Percentiles rank a stretch among this genome's conserved stretches.
These are phyloP conservation scores for Xylaria digitata DNA, from an alignment of 2,329 filamentous ascomycete genomes.

Conservation along the genomic window DNA sequence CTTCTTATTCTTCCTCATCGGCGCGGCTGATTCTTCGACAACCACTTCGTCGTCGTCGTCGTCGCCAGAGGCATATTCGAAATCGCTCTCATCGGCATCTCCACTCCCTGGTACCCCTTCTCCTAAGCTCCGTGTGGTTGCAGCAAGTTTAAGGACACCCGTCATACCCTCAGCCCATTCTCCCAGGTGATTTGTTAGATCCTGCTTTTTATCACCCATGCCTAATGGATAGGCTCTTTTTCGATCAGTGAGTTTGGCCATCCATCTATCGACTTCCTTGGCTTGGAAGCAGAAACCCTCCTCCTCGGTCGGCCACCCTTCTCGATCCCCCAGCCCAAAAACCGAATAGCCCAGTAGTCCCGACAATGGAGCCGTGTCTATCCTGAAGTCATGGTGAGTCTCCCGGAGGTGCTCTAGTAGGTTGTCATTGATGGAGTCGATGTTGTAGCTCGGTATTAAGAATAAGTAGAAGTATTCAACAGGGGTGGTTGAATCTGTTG, in stretches of 20 bases:
- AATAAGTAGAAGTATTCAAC: slow-evolving; percentile 83
- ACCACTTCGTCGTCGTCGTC: slow-evolving; percentile 66
- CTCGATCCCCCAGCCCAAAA: slow-evolving; percentile 91
- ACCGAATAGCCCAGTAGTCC: slow-evolving; percentile 86
- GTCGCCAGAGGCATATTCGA: slow-evolving; percentile 71
- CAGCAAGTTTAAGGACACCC: slow-evolving; percentile 75
- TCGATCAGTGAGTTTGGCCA: slow-evolving; percentile 90
- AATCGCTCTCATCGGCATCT: slow-evolving; percentile 85
- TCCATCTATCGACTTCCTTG: slow-evolving; percentile 90
- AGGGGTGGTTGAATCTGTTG: slow-evolving; percentile 55
- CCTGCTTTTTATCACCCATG: slow-evolving; percentile 85
- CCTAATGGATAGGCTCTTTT: slow-evolving; percentile 91
- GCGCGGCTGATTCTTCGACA: slow-evolving; percentile 60
- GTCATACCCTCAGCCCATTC: slow-evolving; percentile 84
- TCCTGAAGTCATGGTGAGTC: slow-evolving; percentile 95
- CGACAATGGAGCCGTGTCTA: slow-evolving; percentile 87
- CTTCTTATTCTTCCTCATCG: slow-evolving; percentile 54
- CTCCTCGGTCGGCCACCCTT: slow-evolving; percentile 90
- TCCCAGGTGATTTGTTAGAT: slow-evolving; percentile 71
- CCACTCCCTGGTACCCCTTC: slow-evolving; percentile 82
- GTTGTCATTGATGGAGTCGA: slow-evolving; percentile 89
- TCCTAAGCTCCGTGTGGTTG: slow-evolving; percentile 66
- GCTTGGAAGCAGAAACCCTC: slow-evolving; percentile 96
- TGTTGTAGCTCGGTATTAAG: slow-evolving; percentile 91
- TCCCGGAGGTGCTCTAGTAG: slow-evolving; percentile 90